Percentiles rank a stretch among this genome's conserved stretches.
Conservation (phyloP, 148 eudicot species). For the Diospyros lotus region DNA sequence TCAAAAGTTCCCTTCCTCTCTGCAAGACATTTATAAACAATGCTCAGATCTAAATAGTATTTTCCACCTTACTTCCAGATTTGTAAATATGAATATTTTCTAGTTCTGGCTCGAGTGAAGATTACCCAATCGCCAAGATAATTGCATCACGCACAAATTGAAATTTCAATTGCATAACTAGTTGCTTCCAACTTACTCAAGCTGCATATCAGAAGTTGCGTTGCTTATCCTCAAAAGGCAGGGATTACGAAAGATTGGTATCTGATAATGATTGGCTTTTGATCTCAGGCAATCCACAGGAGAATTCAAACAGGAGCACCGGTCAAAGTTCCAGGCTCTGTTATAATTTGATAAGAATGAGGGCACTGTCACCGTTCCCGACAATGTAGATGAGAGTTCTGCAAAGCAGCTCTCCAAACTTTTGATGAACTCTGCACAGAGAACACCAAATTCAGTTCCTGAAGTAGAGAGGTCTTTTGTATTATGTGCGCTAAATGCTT, state of each 20-base stretch:
- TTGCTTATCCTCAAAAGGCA: neutral
- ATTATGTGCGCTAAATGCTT: slow-evolving; percentile 18
- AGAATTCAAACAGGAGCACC: neutral
- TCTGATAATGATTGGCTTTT: neutral
- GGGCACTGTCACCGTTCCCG: slow-evolving; percentile 19
- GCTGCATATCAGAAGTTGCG: neutral
- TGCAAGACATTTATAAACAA: no score
- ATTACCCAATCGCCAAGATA: no score
- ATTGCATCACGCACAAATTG: no score
- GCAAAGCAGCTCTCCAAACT: slow-evolving; percentile 7
- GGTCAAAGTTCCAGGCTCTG: neutral
- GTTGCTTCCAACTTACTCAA: neutral
- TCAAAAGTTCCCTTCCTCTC: no score
- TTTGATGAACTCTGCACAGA: slow-evolving; percentile 10
- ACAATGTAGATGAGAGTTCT: slow-evolving; percentile 19
- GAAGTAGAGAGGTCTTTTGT: slow-evolving; percentile 21
- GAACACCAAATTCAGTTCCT: slow-evolving; percentile 8
- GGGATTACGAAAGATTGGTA: neutral
- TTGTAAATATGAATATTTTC: no score
- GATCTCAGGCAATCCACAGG: neutral
- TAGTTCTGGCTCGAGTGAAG: no score
- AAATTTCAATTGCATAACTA: neutral
- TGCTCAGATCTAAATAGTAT: no score
- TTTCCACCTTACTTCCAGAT: no score
- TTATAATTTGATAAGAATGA: slow-evolving; percentile 26